Base-by-base conservation (phyloP, 2,329 filamentous ascomycete species). In the Cladosporium sp. region DNA sequence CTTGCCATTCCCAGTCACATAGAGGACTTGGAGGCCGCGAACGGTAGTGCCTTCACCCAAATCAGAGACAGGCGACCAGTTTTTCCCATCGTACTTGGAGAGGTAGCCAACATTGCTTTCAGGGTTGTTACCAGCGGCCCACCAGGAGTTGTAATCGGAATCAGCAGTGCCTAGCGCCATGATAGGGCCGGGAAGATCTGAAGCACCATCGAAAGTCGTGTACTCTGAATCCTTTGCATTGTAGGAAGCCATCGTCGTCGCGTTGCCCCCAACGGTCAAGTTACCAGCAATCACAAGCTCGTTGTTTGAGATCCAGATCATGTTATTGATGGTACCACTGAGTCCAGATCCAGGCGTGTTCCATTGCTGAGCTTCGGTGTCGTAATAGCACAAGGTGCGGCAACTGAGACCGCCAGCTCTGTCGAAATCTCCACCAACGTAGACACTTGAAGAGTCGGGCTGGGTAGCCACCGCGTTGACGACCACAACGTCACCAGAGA, bases 351-450 rank as follows among this genome's bases (percentile, higher is more conserved):
- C 92, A 14, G 92, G 89, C 38, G 88, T 84, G 67, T 82, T 88
- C 93, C 93, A 99, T 67, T 92, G 88, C 14, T 81, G 82, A 4
- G 81, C 80, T 7, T 83, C 77, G 2, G 86, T 84, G 69, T 88
- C 86, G 75, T 89, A 96, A 60, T 88, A 79, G 74, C 94, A 99
- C 22, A 99, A 83, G 49, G 85, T 87, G 3, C 88, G 86, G 71
- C 94, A 99, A 42, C 84, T 86, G 30, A 97, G 82, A 4, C 88
- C 87, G 28, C 94, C 94, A 17, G 92, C 94, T 34, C 83, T 84
- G n/a, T 84, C 79, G 69, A 97, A 99, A 9, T 83, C 85, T 34
- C 94, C 94, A 38, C 88, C 93, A 34, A 99, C 88, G 69, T 89
- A 99, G 12, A 99, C 80, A 52, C 94, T 85, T 1, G 82, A 80